phyloP scores from a whole-genome alignment of 2,329 filamentous ascomycete genomes.

The Sphaerulina vaccinii region DNA sequence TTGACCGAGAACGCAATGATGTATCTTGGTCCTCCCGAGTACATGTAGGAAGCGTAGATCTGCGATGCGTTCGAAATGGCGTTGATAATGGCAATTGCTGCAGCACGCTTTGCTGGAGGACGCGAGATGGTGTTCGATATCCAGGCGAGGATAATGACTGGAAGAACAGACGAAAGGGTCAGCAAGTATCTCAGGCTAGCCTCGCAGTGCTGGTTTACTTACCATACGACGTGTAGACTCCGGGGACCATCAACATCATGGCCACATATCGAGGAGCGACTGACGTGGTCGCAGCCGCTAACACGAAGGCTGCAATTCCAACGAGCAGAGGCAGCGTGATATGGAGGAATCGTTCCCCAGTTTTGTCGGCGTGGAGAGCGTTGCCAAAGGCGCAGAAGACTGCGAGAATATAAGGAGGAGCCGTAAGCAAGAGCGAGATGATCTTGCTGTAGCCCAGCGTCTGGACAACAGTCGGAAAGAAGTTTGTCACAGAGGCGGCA shows the following conservation, averaged over 20 bases:
- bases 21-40: slow-evolving; percentile 34
- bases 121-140: slow-evolving; percentile 73
- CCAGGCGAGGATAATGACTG: slow-evolving; percentile 71
- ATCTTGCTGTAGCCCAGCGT: slow-evolving; percentile 38
- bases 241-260: slow-evolving; percentile 45
- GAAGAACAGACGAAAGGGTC: too few species aligned
- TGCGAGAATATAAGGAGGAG: slow-evolving; percentile 39
- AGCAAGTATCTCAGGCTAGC: too few species aligned
- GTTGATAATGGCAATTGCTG: slow-evolving; percentile 74
- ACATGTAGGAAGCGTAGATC: slow-evolving; percentile 56
- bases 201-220: too few species aligned
- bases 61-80: slow-evolving; percentile 63
- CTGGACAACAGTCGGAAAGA: slow-evolving; percentile 35
- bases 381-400: slow-evolving; percentile 38
- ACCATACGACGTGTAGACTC: slow-evolving; percentile 61
- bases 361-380: slow-evolving; percentile 41
- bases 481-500: slow-evolving; percentile 36
- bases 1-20: slow-evolving; percentile 38
- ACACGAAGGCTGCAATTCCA: slow-evolving; percentile 35
- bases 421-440: slow-evolving; percentile 36
- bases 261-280: slow-evolving; percentile 36
- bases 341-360: slow-evolving; percentile 44
- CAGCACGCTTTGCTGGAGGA: slow-evolving; percentile 71
- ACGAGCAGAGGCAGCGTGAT: slow-evolving; percentile 34
- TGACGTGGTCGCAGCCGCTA: slow-evolving; percentile 32